phyloP scores from a whole-genome alignment of 176 grass and related monocot species.

The Carex parvula region DNA sequence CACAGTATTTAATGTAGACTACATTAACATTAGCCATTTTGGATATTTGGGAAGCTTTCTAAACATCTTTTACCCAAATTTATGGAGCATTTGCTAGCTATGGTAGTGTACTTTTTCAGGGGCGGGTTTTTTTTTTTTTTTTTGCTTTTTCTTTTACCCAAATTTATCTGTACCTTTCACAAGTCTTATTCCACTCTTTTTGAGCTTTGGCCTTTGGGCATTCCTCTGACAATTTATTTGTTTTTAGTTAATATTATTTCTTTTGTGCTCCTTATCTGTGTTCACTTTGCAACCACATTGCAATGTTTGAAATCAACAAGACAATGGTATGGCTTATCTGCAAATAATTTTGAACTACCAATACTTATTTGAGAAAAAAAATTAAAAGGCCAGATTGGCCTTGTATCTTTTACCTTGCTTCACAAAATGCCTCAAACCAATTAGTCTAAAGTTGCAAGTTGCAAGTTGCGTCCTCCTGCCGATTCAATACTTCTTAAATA shows the following conservation, averaged over 20 bases:
- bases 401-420: neutral
- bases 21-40: neutral
- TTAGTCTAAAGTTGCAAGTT: neutral
- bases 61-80: neutral
- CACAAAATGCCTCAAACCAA: neutral
- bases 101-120: neutral
- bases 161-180: neutral
- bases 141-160: neutral
- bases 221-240: neutral
- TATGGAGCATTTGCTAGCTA: neutral
- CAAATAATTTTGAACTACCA: neutral
- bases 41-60: neutral
- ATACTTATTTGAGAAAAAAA: neutral
- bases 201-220: neutral
- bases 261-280: neutral
- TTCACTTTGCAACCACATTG: neutral
- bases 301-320: neutral
- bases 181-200: neutral
- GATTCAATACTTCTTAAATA: neutral
- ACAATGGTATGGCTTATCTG: neutral
- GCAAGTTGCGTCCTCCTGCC: neutral
- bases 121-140: neutral
- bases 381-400: neutral
- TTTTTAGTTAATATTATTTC: neutral
- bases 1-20: neutral